Conservation (phyloP, 805 yeast genomes). For the Pichia nakasei region DNA sequence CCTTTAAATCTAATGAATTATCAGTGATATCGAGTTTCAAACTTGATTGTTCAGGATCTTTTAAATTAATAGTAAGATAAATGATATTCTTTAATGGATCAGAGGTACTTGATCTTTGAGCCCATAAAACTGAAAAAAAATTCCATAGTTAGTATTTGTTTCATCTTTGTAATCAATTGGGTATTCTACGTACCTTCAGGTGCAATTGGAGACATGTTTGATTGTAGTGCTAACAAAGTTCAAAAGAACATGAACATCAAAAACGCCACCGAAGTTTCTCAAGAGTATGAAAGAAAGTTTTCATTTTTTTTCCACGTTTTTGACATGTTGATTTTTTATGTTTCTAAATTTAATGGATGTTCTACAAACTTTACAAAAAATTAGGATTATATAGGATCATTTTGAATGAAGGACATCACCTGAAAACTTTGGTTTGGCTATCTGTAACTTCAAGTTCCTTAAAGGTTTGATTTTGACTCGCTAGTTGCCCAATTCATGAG, state of each 20-base stretch:
- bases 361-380: too few relatives aligned
- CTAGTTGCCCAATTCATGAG: too few relatives aligned
- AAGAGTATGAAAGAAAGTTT: not conserved
- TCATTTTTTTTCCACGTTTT: too few relatives aligned
- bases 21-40: constrained; percentile 47
- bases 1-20: constrained; percentile 42
- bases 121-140: constrained; percentile 63
- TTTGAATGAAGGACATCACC: too few relatives aligned
- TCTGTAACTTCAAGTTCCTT: too few relatives aligned
- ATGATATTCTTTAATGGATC: constrained; percentile 69
- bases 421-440: too few relatives aligned
- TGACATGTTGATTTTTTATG: too few relatives aligned
- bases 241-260: not conserved
- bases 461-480: too few relatives aligned
- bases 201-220: constrained; percentile 19
- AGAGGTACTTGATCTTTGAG: constrained; percentile 81
- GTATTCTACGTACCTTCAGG: constrained; percentile 26
- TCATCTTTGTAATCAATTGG: not conserved
- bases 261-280: not conserved
- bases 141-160: constrained; percentile 2
- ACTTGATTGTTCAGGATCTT: constrained; percentile 43
- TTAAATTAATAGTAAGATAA: constrained; percentile 62
- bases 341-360: too few relatives aligned
- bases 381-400: too few relatives aligned
- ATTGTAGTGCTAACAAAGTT: not conserved